These are phyloP conservation scores for Hamamelis virginiana DNA, from an alignment of 164 flowering plant genomes.

Conservation along the genomic window DNA sequence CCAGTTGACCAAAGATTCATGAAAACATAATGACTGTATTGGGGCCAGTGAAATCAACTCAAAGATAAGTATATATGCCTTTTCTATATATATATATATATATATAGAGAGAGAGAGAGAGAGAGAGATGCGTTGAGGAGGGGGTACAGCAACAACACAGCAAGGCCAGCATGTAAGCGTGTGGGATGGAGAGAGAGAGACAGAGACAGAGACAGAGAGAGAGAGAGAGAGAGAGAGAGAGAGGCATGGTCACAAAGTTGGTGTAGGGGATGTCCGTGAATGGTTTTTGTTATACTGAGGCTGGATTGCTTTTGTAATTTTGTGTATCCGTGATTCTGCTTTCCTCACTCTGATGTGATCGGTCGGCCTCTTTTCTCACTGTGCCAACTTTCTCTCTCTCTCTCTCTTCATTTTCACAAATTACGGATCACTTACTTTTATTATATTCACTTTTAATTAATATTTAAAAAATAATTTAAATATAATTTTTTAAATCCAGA, in stretches of 20 bases:
- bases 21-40: too few species aligned
- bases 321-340: conserved; percentile 34
- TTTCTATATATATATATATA: too few species aligned
- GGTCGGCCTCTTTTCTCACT: conserved; percentile 7
- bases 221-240: neutral
- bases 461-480: too few species aligned
- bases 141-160: conserved; percentile 5
- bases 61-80: too few species aligned
- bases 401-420: neutral
- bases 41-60: too few species aligned
- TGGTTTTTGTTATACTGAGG: conserved; percentile 6
- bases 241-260: neutral
- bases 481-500: too few species aligned
- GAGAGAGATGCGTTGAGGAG: too few species aligned
- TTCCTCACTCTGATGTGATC: conserved; percentile 30
- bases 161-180: conserved; percentile 25
- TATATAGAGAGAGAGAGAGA: neutral
- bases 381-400: neutral
- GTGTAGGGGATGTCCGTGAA: conserved; percentile 10
- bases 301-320: conserved; percentile 25
- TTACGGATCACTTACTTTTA: too few species aligned
- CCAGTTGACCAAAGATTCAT: too few species aligned
- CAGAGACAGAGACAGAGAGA: conserved; percentile 1
- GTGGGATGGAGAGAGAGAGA: conserved; percentile 11
- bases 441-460: too few species aligned